Evolutionary conservation across 176 grass and related monocot genomes (phyloP), one percentile per base, ranked within the genome.

Genomic region (Avena eriantha): DNA sequence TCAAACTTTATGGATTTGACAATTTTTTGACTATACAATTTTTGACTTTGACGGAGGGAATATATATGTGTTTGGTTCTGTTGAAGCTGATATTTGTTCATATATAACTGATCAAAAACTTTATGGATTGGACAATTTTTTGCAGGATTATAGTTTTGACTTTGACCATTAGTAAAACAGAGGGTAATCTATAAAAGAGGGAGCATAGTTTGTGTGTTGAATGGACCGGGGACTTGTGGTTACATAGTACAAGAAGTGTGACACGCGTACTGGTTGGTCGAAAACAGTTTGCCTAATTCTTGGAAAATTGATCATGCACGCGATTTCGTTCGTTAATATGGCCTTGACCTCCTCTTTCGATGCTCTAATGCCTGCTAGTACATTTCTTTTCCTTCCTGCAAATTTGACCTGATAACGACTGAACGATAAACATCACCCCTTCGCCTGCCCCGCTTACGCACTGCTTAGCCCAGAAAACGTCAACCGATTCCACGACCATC

Each of bases 401-500:
- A 58, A 83, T 26, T 8, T 57, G 34, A 4, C 5, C 5, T 0
- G 69, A 15, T 5, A 3, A 7, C 6, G 36, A 70, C 16, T 43
- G 45, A 10, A 10, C 23, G 39, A 50, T 51, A 8, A 4, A 3
- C 66, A 71, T 10, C 31, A 17, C 23, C 14, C 69, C 21, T 22
- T 22, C 43, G 39, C 7, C 35, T 53, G 43, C 68, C 24, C 24
- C 26, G 36, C 53, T 47, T 14, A 83, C 80, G 89, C 4, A 10
- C 7, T 83, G 80, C 89, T 87, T 80, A 83, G 75, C 34, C 24
- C 39, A 24, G 58, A 15, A 80, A 19, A 73, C 79, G 84, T 90
- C 79, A 72, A 64, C 73, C 0, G 21, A 53, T 10, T 24, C 64
- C 45, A 73, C 7, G 47, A 67, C 74, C 79, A 54, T 24, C 73